Conservation (phyloP, 2,329 filamentous ascomycete genomes). For the Neofusicoccum parvum region DNA sequence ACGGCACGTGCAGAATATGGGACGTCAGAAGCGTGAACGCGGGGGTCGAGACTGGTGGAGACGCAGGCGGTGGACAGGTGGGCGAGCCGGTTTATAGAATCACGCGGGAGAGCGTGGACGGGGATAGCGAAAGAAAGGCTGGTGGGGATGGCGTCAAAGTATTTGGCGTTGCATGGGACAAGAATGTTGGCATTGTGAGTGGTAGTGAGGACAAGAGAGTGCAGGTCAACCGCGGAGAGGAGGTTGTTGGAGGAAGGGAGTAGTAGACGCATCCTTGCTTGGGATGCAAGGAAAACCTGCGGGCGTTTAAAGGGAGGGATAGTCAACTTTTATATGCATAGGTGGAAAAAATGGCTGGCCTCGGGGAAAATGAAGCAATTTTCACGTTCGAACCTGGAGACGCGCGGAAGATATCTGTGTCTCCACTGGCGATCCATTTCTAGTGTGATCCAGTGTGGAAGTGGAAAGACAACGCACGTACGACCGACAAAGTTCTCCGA, state of each 20-base stretch:
- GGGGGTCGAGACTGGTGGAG: constrained; percentile 47
- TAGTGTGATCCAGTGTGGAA: too few species aligned
- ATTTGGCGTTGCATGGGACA: constrained; percentile 84
- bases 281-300: too few species aligned
- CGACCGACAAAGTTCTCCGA: too few species aligned
- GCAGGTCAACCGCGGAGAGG: constrained; percentile 70
- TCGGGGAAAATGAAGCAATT: too few species aligned
- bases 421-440: too few species aligned
- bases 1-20: constrained; percentile 92
- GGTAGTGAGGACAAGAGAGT: constrained; percentile 92
- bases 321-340: too few species aligned
- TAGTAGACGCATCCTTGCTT: background rate
- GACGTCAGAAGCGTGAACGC: constrained; percentile 75
- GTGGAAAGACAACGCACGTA: too few species aligned
- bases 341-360: too few species aligned
- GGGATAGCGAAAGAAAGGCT: constrained; percentile 59
- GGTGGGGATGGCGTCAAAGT: constrained; percentile 88
- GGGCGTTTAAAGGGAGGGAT: too few species aligned
- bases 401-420: too few species aligned
- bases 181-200: constrained; percentile 83
- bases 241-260: background rate
- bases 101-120: constrained; percentile 67
- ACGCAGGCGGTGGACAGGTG: constrained; percentile 60
- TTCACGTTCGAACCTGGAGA: too few species aligned
- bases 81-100: constrained; percentile 78